These are phyloP conservation scores for Cytidiella melzeri DNA, from an alignment of 768 basidiomycete species.

Conservation along the genomic window DNA sequence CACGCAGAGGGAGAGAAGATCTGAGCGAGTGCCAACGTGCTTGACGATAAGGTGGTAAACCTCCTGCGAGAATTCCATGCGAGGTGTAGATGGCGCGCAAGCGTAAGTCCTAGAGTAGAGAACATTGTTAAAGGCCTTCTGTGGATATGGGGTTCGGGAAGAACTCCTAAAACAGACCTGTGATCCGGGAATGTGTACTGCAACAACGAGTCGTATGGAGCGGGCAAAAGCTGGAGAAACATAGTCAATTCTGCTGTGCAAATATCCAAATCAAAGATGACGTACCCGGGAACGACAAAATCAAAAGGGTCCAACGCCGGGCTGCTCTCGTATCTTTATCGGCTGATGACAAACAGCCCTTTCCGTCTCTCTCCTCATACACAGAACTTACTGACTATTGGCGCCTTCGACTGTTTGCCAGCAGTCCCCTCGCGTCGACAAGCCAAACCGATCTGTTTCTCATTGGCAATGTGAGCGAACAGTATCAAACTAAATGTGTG, in stretches of 20 bases:
- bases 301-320: slow-evolving; percentile 11
- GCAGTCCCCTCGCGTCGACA: not conserved
- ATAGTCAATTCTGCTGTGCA: not conserved
- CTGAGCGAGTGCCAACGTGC: slow-evolving; percentile 43
- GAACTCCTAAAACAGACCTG: slow-evolving; percentile 7
- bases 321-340: slow-evolving; percentile 10
- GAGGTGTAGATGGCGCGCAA: not conserved
- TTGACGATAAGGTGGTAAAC: slow-evolving; percentile 52
- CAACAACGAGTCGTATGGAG: slow-evolving; percentile 5
- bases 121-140: not conserved
- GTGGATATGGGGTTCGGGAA: not conserved
- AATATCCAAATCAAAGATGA: slow-evolving; percentile 1
- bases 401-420: slow-evolving; percentile 1
- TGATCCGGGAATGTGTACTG: slow-evolving; percentile 12
- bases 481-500: slow-evolving; percentile 1
- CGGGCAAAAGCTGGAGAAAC: slow-evolving; percentile 14
- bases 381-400: too few species aligned
- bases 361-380: not conserved
- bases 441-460: slow-evolving; percentile 4
- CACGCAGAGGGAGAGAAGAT: slow-evolving; percentile 51
- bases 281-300: slow-evolving; percentile 10
- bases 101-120: not conserved
- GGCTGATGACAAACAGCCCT: slow-evolving; percentile 1
- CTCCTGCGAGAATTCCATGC: slow-evolving; percentile 50
- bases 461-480: slow-evolving; percentile 7